Conservation (phyloP, 306 rosid genomes). For the Casuarina cunninghamiana region DNA sequence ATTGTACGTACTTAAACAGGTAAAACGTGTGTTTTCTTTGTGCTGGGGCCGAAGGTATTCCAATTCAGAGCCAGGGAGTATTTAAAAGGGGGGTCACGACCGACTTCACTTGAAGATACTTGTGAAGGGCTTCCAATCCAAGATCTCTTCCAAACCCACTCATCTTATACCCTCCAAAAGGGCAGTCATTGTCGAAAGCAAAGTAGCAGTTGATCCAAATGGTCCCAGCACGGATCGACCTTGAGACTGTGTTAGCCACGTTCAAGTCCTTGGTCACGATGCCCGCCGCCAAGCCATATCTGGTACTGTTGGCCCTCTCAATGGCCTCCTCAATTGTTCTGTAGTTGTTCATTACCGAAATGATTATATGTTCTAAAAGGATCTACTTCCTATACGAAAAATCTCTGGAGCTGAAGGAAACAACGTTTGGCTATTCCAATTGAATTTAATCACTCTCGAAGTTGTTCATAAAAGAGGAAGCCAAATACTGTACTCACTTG, state of each 20-base stretch:
- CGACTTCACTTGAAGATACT: conserved; percentile 74
- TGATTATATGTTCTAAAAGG: neutral
- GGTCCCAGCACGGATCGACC: conserved; percentile 74
- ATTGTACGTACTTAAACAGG: neutral
- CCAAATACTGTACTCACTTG: conserved; percentile 47
- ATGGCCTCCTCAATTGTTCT: conserved; percentile 84
- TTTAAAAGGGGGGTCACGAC: conserved; percentile 74
- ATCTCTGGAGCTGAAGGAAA: too few relatives aligned
- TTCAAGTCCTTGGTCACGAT: conserved; percentile 70
- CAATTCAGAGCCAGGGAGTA: conserved; percentile 84
- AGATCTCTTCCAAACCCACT: conserved; percentile 88
- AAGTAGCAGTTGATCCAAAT: conserved; percentile 86
- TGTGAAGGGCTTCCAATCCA: conserved; percentile 58
- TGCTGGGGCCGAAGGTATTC: neutral
- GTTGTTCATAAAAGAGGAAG: neutral
- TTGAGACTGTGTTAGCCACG: conserved; percentile 74
- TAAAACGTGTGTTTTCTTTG: neutral
- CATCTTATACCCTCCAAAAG: conserved; percentile 77
- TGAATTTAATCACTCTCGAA: too few relatives aligned
- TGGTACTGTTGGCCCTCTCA: conserved; percentile 64
- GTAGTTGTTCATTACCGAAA: conserved; percentile 1
- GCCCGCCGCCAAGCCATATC: conserved; percentile 83
- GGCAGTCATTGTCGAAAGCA: conserved; percentile 59
- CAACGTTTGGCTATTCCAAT: too few relatives aligned
- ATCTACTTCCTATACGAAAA: too few relatives aligned